Evolutionary conservation across 352 stramenopile genomes (phyloP).

Genomic region (Phytophthora citrophthora): DNA sequence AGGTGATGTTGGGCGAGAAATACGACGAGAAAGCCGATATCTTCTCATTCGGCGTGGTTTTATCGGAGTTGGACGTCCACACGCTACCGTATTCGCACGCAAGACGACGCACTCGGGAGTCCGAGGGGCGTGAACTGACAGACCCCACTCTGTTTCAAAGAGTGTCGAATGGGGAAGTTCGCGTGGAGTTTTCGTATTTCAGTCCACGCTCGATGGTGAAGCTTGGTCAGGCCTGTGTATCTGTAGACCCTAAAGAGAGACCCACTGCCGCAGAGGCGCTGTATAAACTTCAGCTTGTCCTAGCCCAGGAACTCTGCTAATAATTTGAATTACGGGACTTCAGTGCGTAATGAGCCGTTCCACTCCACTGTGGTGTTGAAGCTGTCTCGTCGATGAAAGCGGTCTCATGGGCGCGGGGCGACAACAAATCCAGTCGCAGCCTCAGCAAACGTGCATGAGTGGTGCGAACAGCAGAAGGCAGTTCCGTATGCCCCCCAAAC

Average conservation of each 20-base stretch:
- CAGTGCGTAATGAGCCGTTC: too few species aligned
- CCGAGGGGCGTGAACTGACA: constrained; percentile 3
- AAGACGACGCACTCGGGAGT: background rate
- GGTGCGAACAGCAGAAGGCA: constrained; percentile 10
- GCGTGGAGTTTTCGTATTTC: constrained; percentile 11
- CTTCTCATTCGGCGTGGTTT: constrained; percentile 23
- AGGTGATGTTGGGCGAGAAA: constrained; percentile 9
- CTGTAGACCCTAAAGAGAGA: constrained; percentile 6
- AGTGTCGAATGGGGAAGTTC: constrained; percentile 5
- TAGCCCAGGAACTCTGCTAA: constrained; percentile 5
- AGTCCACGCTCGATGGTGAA: constrained; percentile 1
- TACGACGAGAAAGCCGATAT: constrained; percentile 21
- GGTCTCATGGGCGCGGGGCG: background rate
- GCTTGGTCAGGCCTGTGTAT: constrained; percentile 7
- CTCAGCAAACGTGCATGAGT: constrained; percentile 15
- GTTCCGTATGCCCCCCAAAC: constrained; percentile 7
- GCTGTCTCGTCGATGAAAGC: constrained; percentile 9
- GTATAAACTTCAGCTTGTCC: constrained; percentile 15
- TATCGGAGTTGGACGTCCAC: constrained; percentile 23
- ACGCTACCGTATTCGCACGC: constrained; percentile 3
- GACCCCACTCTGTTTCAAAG: constrained; percentile 12
- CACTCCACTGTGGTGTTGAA: background rate
- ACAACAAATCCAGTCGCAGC: constrained; percentile 16
- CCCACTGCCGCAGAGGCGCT: constrained; percentile 13
- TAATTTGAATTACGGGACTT: too few species aligned